Base-by-base conservation (phyloP, 1,139 yeast genomes). In the Tardiomyces depauwii region DNA sequence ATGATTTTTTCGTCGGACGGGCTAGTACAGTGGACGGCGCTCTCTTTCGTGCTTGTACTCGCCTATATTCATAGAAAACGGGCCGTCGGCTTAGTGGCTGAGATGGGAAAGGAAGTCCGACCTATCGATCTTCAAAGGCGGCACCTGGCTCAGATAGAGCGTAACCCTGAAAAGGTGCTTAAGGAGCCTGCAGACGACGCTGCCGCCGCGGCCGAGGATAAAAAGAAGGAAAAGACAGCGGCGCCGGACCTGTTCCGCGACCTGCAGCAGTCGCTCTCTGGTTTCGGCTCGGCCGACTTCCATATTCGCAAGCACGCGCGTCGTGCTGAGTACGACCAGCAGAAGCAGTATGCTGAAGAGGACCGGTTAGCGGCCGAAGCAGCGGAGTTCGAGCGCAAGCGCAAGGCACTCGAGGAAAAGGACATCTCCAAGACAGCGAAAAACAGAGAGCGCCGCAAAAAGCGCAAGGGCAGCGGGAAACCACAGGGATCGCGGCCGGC, bases 221-320 rank as follows among this genome's bases (percentile, higher is more conserved):
- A 14, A 12, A 30, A 30, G 36, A 30, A 30, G 16, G 36, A 30
- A 10, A 30, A 30, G 10, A 14, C 16, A 14, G 36, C 36, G 11
- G 36, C 36, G 5, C 36, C 36, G 36, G 36, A 30, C 16, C 36
- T 30, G 10, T 30, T 30, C 36, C 36, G 36, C 36, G 36, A 30
- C 36, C 16, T 30, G 5, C 16, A 30, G 36, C 36, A 14, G 16
- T 30, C 36, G n/a, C 36, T 30, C 5, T 30, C 70, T 2, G 70
- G 65, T n/a, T 65, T 68, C 0, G 65, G 68, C 5, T 62, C 70
- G 0, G 70, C 69, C 10, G 68, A 65, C 43, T 65, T 65, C 46
- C 70, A 66, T 49, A 57, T 62, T 19, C 64, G 62, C 54, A 65
- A 66, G 50, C 57, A 59, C 27, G 57, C 62, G 16, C 52, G 66